A percentile compares a stretch with the other conserved stretches of the same genome.
Evolutionary conservation across 2,329 filamentous ascomycete genomes (phyloP).

Genomic region (Alternaria burnsii): DNA sequence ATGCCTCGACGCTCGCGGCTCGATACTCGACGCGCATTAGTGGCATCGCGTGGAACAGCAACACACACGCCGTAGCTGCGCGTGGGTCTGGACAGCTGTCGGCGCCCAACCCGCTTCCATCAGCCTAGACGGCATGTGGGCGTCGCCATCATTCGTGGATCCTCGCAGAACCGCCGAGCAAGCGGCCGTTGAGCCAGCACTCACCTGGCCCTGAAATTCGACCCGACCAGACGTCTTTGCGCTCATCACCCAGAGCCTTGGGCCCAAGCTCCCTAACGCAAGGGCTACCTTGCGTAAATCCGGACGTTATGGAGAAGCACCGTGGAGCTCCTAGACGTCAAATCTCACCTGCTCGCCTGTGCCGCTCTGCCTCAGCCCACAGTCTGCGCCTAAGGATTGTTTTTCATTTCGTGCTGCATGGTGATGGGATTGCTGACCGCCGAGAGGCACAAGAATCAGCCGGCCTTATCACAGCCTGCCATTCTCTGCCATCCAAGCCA

Average conservation of each 20-base stretch:
- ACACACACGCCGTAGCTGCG: slow-evolving; percentile 1
- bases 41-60: slow-evolving; percentile 10
- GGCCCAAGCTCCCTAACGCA: slow-evolving; percentile 17
- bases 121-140: slow-evolving; percentile 1
- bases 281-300: slow-evolving; percentile 12
- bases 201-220: slow-evolving; percentile 5
- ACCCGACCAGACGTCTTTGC: slow-evolving; percentile 13
- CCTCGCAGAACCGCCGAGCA: slow-evolving; percentile 8
- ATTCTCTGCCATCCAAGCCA: slow-evolving; percentile 13
- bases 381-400: not conserved
- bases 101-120: slow-evolving; percentile 14
- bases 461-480: slow-evolving; percentile 36
- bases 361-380: slow-evolving; percentile 5
- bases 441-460: slow-evolving; percentile 27
- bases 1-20: not conserved
- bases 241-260: slow-evolving; percentile 21
- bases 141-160: slow-evolving; percentile 6
- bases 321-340: not conserved
- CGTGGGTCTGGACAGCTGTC: slow-evolving; percentile 11
- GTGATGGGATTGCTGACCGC: slow-evolving; percentile 37
- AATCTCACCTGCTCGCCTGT: not conserved
- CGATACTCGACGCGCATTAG: not conserved
- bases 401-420: slow-evolving; percentile 26
- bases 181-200: slow-evolving; percentile 12
- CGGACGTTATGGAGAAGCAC: slow-evolving; percentile 1